These are phyloP conservation scores for Tylopilus sp. DNA, from an alignment of 1,284 basidiomycete species.

Conservation along the genomic window DNA sequence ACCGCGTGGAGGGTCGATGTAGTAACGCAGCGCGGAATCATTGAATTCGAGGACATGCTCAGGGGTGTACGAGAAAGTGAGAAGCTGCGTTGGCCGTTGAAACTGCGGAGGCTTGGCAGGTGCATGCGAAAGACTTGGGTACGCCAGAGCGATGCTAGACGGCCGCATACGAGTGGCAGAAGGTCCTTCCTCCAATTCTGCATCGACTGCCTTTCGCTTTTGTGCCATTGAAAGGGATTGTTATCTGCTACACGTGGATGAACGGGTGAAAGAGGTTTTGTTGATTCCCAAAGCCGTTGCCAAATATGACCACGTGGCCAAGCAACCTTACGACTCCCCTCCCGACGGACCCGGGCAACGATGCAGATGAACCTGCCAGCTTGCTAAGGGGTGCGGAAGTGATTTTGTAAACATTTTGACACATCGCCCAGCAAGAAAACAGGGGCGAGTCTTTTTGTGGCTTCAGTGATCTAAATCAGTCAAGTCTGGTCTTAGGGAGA, in stretches of 20 bases:
- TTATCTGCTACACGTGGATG: constrained; percentile 8
- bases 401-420: too few species aligned
- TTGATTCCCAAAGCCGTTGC: constrained; percentile 37
- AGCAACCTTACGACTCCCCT: too few species aligned
- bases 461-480: constrained; percentile 6
- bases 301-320: constrained; percentile 34
- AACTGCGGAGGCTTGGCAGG: constrained; percentile 56
- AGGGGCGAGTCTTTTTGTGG: background rate
- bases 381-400: too few species aligned
- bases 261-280: constrained; percentile 19
- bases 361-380: too few species aligned
- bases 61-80: constrained; percentile 73
- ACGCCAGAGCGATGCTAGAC: constrained; percentile 31
- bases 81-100: constrained; percentile 70
- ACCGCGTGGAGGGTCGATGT: constrained; percentile 69
- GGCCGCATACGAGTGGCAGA: constrained; percentile 13
- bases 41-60: constrained; percentile 68
- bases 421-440: background rate
- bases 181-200: constrained; percentile 18
- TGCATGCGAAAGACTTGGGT: constrained; percentile 40
- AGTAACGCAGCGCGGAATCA: constrained; percentile 77
- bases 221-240: constrained; percentile 26
- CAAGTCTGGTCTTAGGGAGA: background rate
- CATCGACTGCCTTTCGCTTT: constrained; percentile 40
- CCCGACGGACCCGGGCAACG: too few species aligned